These are phyloP conservation scores for Isoetes engelmannii DNA, from an alignment of 83 land plant species.

Conservation along the genomic window DNA sequence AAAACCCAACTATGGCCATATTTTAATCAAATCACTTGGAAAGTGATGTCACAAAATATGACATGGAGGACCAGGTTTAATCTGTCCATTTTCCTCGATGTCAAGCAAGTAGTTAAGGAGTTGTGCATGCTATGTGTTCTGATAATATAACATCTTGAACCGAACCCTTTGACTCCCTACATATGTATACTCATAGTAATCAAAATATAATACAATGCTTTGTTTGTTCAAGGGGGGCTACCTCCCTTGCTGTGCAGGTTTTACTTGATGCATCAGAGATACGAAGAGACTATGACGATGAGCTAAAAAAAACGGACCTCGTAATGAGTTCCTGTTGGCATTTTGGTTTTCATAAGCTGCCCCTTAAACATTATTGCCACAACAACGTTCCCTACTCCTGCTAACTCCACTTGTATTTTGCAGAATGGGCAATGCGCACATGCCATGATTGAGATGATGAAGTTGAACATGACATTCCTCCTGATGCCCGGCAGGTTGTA, in stretches of 20 bases:
- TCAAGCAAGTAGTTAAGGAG: no score
- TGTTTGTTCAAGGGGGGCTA: no score
- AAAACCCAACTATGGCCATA: no score
- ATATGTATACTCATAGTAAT: no score
- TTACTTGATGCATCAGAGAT: constrained; percentile 71
- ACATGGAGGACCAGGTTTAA: no score
- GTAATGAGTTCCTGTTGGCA: constrained; percentile 55
- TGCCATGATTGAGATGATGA: constrained; percentile 46
- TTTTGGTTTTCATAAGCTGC: constrained; percentile 24
- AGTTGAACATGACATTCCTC: constrained; percentile 37
- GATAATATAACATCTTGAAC: no score
- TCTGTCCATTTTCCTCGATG: no score
- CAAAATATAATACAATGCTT: no score
- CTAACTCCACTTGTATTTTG: background rate
- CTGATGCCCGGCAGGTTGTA: constrained; percentile 56
- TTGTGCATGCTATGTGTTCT: no score
- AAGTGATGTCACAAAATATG: no score
- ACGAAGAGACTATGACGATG: constrained; percentile 85
- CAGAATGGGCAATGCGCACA: constrained; percentile 56
- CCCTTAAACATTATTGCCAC: constrained; percentile 18
- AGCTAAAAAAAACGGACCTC: constrained; percentile 73
- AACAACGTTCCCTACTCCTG: background rate
- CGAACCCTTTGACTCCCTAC: no score
- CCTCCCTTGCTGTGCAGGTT: constrained; percentile 52
- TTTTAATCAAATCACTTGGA: no score